Conservation (phyloP, 2,329 filamentous ascomycete genomes). For the Talaromyces sp. region DNA sequence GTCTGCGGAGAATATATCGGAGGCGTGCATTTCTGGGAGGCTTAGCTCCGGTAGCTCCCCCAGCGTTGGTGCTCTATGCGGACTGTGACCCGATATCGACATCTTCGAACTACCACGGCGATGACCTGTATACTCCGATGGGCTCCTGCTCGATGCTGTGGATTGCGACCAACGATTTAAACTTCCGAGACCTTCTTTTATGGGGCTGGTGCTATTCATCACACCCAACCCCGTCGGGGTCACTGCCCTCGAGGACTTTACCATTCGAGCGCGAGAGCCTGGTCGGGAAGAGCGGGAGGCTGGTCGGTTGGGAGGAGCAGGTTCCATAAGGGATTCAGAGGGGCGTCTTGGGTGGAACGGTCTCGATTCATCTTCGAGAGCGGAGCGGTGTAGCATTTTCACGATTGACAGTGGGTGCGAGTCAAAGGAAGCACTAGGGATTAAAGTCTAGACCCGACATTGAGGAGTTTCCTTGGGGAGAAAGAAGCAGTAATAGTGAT, state of each 20-base stretch:
- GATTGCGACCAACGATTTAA: constrained; percentile 63
- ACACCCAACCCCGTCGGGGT: constrained; percentile 21
- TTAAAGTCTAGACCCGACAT: background rate
- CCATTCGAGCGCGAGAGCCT: constrained; percentile 21
- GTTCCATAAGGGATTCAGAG: constrained; percentile 18
- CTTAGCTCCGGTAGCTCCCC: constrained; percentile 22
- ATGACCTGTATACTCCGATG: constrained; percentile 27
- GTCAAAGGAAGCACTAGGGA: background rate
- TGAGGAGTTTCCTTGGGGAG: background rate
- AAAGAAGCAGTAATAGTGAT: background rate
- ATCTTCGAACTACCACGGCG: constrained; percentile 27
- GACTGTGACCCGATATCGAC: constrained; percentile 25
- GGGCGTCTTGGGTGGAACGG: constrained; percentile 24
- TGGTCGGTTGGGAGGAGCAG: constrained; percentile 19
- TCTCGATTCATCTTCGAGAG: constrained; percentile 26
- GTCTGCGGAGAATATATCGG: constrained; percentile 21
- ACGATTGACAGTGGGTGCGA: background rate
- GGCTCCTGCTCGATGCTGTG: constrained; percentile 52
- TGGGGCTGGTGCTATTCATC: constrained; percentile 25
- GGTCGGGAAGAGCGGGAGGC: constrained; percentile 24
- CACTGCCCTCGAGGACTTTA: constrained; percentile 16
- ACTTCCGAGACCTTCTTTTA: constrained; percentile 52
- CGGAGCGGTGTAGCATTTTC: constrained; percentile 29
- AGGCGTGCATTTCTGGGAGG: constrained; percentile 22
- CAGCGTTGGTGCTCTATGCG: constrained; percentile 9